Base-by-base conservation (phyloP, 164 flowering plant species). In the Echeveria elegans region DNA sequence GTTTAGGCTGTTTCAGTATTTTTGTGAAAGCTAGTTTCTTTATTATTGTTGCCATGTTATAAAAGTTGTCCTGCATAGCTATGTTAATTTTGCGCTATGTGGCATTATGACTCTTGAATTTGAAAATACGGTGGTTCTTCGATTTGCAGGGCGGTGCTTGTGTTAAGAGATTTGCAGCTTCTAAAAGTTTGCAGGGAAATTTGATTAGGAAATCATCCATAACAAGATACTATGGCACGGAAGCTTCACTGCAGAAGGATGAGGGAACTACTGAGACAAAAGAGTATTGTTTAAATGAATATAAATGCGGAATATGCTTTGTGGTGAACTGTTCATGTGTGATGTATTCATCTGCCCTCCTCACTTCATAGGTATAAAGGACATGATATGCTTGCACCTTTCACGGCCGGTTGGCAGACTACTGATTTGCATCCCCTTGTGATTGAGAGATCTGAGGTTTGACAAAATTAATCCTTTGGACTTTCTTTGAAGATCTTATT, bases 301-400 rank as follows among this genome's bases (percentile, higher is more conserved):
- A 43, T 14, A 43, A 43, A 5, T 5, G 16, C n/a, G 18, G 47
- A 15, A 43, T 16, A 2, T 43, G 47, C 3, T 15, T 43, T 43
- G 0, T 43, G 1, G 11, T 16, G 47, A 43, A 11, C 15, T 2
- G 28, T 53, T 11, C 31, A 53, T 52, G 2, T 53, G 31, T 53
- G 16, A n/a, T 50, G n/a, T 62, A 28, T 62, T 63, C 6, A 31
- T 62, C 15, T 18, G 3, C 29, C n/a, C n/a, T n/a, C n/a, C n/a
- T 36, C 15, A 56, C 63, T 62, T 74, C 11, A 3, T 70, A 94
- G 99, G 73, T 91, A 72, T 69, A 86, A 88, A 77, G 97, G 97
- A 48, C 99, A 94, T 80, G 92, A 78, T 76, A 94, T 94, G 99
- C 72, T 94, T 75, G 99, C 99, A 64, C 99, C 99, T 60, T 94